Base-by-base conservation (phyloP, 306 rosid species). In the Castanea mollissima region DNA sequence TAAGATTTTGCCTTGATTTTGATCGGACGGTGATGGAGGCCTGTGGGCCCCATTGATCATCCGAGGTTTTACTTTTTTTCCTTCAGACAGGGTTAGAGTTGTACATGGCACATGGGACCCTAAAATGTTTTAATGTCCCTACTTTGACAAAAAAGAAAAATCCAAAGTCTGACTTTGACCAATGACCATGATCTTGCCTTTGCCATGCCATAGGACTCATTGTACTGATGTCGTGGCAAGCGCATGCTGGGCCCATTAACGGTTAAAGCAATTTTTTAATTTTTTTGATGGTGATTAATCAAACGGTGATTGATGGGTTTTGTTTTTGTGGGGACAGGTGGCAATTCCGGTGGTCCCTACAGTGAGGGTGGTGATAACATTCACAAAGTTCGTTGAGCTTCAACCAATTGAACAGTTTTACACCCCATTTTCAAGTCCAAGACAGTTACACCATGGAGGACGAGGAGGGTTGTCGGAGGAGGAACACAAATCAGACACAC, bases 281-380 rank as follows among this genome's bases (percentile, higher is more conserved):
- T 72, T 25, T 25, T 2, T 55, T 58, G 32, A 49, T 49, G 12
- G 5, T 3, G 77, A 71, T 80, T 75, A 60, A 69, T 76, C 44
- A 1, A 44, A 74, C 55, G 74, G 69, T 58, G 73, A 70, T 38
- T 65, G 62, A 32, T 75, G 54, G 31, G 71, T 8, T 49, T 25
- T 4, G 73, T 16, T 32, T 34, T 74, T 58, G 83, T 78, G 87
- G 69, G 69, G 74, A 83, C 92, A 91, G 99, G 83, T 95, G 74
- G 99, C 97, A 7, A 95, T 95, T 16, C 97, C 99, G 23, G 97
- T 91, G 85, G 97, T 95, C 78, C 97, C 97, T 19, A 95, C 99
- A 0, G 99, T 94, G 84, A 92, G 95, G 71, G 99, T 94, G 56
- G 97, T 95, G 82, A 89, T 95, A 78, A 92, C 99, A 12, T 95